Evolutionary conservation across 352 stramenopile species (phyloP), one percentile per base, ranked within the genome.

Genomic region (Globisporangium echinulatum): DNA sequence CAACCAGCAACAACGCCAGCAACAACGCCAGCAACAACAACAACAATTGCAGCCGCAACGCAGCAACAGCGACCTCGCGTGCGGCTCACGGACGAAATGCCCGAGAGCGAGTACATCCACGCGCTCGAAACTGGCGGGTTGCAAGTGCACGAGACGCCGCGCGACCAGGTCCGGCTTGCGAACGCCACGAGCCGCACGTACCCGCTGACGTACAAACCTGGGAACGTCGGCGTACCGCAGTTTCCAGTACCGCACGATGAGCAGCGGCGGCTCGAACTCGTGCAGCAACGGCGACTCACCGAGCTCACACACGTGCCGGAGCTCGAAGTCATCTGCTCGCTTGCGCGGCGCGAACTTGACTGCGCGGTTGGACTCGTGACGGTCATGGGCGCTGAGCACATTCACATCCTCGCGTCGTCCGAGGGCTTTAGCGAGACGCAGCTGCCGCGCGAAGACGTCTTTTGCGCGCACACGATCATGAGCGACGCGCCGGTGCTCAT

Each of bases 381-480:
- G 4, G 61, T 89, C 55, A 72, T 86, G 54, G 58, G 71, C 25
- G 52, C 71, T 11, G 62, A 68, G 36, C 63, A 74, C 39, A 65
- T 77, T 14, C 71, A 77, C 54, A 59, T 85, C 14, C 42, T 81
- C n/a, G 77, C 78, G 5, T 69, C 70, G 40, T 78, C 74, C 9
- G 58, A 59, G 54, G 58, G 59, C 62, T 67, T 67, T 52, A 52
- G 61, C 8, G 47, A 62, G n/a, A n/a, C 56, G 25, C 56, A 19
- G 11, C 67, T 84, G 2, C 65, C 72, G 5, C 69, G 77, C 14
- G 66, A 82, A 52, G 62, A 83, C 17, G 72, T 75, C 4, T 70
- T 89, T 52, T 86, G 79, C 55, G 67, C 80, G 52, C 77, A 87
- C 52, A 72, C 71, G 17, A 51, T 86, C 40, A 86, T 89, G 75